Evolutionary conservation across 495 filamentous ascomycete genomes (phyloP).

Genomic region (Hypoxylon cercidicola): DNA sequence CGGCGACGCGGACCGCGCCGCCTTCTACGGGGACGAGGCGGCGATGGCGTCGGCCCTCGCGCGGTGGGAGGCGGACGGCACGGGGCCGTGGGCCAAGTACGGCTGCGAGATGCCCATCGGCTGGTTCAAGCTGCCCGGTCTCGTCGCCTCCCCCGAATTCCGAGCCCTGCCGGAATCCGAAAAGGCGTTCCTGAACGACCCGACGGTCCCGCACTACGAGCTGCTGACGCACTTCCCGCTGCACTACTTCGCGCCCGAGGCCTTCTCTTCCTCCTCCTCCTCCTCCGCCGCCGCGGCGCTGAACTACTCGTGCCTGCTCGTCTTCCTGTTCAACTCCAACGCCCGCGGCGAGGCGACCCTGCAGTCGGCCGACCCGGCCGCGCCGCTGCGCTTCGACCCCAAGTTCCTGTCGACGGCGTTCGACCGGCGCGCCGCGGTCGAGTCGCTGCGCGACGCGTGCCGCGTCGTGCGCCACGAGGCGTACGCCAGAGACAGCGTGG

Average conservation of each 20-base stretch:
- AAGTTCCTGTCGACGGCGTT: conserved; percentile 65
- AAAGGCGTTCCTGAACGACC: conserved; percentile 58
- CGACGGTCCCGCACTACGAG: conserved; percentile 60
- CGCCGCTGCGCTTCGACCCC: conserved; percentile 67
- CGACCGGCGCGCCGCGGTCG: conserved; percentile 65
- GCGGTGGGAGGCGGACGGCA: conserved; percentile 59
- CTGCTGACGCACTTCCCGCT: conserved; percentile 53
- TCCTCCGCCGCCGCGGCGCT: conserved; percentile 47
- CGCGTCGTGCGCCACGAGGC: conserved; percentile 55
- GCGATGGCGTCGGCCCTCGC: conserved; percentile 55
- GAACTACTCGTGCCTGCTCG: conserved; percentile 44
- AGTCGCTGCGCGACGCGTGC: conserved; percentile 60
- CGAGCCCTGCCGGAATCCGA: conserved; percentile 16
- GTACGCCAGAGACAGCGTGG: conserved; percentile 59
- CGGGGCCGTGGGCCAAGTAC: conserved; percentile 57
- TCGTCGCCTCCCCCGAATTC: conserved; percentile 44
- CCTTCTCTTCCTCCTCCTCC: too few species aligned
- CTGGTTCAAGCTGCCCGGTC: conserved; percentile 62
- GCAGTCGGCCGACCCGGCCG: conserved; percentile 63
- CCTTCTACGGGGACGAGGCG: conserved; percentile 46
- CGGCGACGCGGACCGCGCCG: conserved; percentile 40
- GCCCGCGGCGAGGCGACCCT: conserved; percentile 63
- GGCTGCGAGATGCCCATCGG: conserved; percentile 58
- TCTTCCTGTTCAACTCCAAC: conserved; percentile 52
- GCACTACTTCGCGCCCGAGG: conserved; percentile 56